phyloP scores from a whole-genome alignment of 768 basidiomycete species.

The Hirschioporus abietinus region DNA sequence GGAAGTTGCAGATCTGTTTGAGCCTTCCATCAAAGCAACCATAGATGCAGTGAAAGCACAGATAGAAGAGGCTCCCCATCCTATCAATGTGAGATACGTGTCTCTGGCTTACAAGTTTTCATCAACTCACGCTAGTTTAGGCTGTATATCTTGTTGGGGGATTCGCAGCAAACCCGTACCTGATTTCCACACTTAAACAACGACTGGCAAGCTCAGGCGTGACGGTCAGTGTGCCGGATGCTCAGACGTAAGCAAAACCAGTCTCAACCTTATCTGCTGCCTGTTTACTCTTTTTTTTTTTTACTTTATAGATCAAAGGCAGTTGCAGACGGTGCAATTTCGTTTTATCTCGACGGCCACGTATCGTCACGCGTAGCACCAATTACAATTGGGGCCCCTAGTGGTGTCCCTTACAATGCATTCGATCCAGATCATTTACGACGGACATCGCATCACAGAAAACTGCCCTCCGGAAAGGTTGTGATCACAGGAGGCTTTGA shows the following conservation, averaged over 20 bases:
- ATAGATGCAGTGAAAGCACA: constrained; percentile 30
- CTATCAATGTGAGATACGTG: constrained; percentile 26
- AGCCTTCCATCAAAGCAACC: constrained; percentile 36
- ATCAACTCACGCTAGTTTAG: constrained; percentile 14
- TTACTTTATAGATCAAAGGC: constrained; percentile 34
- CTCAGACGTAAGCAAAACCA: not conserved
- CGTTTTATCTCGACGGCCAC: constrained; percentile 38
- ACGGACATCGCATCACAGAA: not conserved
- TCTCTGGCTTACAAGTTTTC: not conserved
- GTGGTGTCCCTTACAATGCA: not conserved
- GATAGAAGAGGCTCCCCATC: constrained; percentile 23
- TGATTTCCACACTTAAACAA: constrained; percentile 23
- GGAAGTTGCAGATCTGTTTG: constrained; percentile 36
- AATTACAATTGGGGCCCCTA: not conserved
- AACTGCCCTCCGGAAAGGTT: not conserved
- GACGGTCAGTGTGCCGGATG: not conserved
- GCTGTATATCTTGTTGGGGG: constrained; percentile 40
- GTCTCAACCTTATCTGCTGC: not conserved
- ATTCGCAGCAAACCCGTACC: constrained; percentile 39
- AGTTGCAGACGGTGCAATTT: constrained; percentile 40
- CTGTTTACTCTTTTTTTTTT: constrained; percentile 9
- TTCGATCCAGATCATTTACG: not conserved
- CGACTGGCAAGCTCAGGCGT: not conserved
- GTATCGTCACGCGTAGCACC: constrained; percentile 32
- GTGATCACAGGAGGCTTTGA: not conserved